A percentile compares a stretch with the other conserved stretches of the same genome.
Conservation (phyloP, 1,284 basidiomycete species). For the Agaricales sp. region DNA sequence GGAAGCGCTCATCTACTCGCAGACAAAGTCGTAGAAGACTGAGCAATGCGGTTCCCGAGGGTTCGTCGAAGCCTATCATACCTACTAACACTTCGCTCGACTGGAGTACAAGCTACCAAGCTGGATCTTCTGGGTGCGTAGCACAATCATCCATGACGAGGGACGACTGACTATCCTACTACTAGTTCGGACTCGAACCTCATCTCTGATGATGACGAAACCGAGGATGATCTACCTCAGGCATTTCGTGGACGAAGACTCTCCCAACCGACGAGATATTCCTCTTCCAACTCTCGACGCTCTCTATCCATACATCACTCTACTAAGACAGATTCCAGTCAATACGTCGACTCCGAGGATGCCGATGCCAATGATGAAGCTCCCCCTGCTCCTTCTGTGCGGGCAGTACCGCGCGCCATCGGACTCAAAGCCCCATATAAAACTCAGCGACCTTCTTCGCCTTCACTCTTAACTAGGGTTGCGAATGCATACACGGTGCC, state of each 20-base stretch:
- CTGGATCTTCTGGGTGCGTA: slow-evolving; percentile 61
- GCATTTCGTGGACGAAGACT: slow-evolving; percentile 29
- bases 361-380: slow-evolving; percentile 25
- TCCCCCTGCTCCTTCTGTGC: background rate
- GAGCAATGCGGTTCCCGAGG: slow-evolving; percentile 12
- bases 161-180: background rate
- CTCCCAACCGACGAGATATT: slow-evolving; percentile 10
- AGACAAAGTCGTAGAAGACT: slow-evolving; percentile 13
- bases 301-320: background rate
- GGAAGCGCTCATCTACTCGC: slow-evolving; percentile 29
- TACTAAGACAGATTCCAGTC: background rate
- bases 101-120: slow-evolving; percentile 80
- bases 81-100: slow-evolving; percentile 27
- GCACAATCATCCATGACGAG: slow-evolving; percentile 1
- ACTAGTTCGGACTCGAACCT: slow-evolving; percentile 8
- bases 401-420: slow-evolving; percentile 7
- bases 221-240: slow-evolving; percentile 29
- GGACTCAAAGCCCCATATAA: slow-evolving; percentile 10
- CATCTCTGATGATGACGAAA: slow-evolving; percentile 31
- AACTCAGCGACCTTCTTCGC: slow-evolving; percentile 6
- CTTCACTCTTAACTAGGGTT: slow-evolving; percentile 14
- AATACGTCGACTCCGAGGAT: slow-evolving; percentile 45
- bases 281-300: background rate
- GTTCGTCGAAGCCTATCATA: slow-evolving; percentile 17
- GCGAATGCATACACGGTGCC: slow-evolving; percentile 12